These are phyloP conservation scores for Lentinula edodes DNA, from an alignment of 768 basidiomycete species.

Conservation along the genomic window DNA sequence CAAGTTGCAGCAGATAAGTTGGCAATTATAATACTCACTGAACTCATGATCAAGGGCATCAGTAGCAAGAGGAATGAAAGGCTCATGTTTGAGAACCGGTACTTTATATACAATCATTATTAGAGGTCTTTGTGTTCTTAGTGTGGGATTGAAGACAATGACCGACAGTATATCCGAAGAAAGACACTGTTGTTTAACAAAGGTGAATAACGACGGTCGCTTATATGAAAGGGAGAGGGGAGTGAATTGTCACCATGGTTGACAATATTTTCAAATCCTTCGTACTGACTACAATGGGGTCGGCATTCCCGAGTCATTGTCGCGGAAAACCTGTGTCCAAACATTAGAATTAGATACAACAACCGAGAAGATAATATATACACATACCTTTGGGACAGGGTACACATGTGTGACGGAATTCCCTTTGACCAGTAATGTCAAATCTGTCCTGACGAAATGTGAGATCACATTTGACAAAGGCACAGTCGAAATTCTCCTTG, in stretches of 20 bases:
- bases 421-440: not conserved
- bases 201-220: too few species aligned
- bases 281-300: not conserved
- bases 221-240: too few species aligned
- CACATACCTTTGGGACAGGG: not conserved
- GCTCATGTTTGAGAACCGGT: too few species aligned
- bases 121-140: too few species aligned
- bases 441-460: not conserved
- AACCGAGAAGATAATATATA: too few species aligned
- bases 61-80: too few species aligned
- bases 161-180: too few species aligned
- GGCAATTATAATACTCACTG: not conserved
- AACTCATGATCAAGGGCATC: not conserved
- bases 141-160: too few species aligned
- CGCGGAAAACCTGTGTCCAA: not conserved
- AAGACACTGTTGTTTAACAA: too few species aligned
- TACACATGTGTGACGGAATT: not conserved
- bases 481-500: not conserved
- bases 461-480: not conserved
- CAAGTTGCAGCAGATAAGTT: not conserved
- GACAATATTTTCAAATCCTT: not conserved
- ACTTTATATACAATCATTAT: too few species aligned
- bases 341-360: not conserved
- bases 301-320: not conserved
- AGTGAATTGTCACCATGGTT: not conserved